Evolutionary conservation across 2,329 filamentous ascomycete species (phyloP), one percentile per base, ranked within the genome.

Genomic region (Fusarium robinianum): DNA sequence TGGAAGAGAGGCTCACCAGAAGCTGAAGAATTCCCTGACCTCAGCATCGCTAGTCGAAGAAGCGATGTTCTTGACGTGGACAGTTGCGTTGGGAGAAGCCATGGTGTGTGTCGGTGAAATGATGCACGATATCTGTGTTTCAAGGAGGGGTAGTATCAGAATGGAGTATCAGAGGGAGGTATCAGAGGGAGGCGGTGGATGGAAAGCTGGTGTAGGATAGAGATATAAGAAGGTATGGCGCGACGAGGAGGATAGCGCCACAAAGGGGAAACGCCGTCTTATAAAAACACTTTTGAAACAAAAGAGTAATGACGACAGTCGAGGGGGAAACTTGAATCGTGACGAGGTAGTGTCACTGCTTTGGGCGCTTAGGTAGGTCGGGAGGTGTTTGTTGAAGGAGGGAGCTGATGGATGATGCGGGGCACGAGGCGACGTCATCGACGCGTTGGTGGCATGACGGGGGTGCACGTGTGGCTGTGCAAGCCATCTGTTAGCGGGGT

Each of bases 21-120:
- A 97, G 77, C 87, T 94, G 79, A 99, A 99, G 79, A 99, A 99
- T 67, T 96, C 91, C 65, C 83, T 84, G 62, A 99, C 84, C 72
- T 97, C 90, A 73, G 91, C 86, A 72, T 99, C 90, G 58, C 81
- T 83, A 44, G 92, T 96, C 67, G 85, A 73, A 52, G 77, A 68
- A 59, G 88, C 84, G 73, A 99, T 96, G 75, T 94, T 91, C 74
- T 88, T 87, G 63, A 97, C 91, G 74, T 91, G 76, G 55, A 96
- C 89, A 36, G 87, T 92, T 39, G 67, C 62, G 62, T 74, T 80
- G 61, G 72, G 67, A 62, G 79, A 73, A n/a, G n/a, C n/a, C 80
- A 84, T 84, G 55, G 26, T 76, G 67, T 31, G 18, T 40, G 30
- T 47, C 46, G 33, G 34, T 48, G 5, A 39, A 22, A 17, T 38